Conservation (phyloP, 2,329 filamentous ascomycete species). For the Furcasterigmium furcatum region DNA sequence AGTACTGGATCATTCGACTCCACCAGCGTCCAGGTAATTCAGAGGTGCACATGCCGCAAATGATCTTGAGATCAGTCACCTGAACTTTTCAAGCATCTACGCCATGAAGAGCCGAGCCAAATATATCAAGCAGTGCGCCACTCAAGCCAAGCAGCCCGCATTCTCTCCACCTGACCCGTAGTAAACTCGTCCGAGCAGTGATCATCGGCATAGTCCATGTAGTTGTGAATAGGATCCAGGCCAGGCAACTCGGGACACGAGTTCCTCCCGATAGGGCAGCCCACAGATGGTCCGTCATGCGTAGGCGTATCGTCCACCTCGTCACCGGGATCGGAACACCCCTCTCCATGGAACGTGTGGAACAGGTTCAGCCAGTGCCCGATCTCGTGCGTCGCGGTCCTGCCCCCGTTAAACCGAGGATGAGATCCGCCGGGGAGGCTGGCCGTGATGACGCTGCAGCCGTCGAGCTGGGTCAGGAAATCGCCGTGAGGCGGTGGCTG, state of each 20-base stretch:
- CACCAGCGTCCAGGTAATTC: too few species aligned
- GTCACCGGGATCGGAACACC: constrained; percentile 32
- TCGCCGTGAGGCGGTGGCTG: too few species aligned
- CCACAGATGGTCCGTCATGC: constrained; percentile 23
- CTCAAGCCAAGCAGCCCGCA: too few species aligned
- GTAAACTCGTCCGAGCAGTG: too few species aligned
- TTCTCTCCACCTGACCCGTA: too few species aligned
- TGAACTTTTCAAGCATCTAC: too few species aligned
- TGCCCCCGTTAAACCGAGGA: constrained; percentile 29
- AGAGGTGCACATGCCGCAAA: too few species aligned
- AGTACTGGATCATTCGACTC: too few species aligned
- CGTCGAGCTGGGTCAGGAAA: too few species aligned
- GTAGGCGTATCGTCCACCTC: constrained; percentile 36
- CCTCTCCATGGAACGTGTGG: constrained; percentile 43
- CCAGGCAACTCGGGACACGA: constrained; percentile 26
- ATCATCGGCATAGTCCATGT: constrained; percentile 40
- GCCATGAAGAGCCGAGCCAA: too few species aligned
- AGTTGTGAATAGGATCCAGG: constrained; percentile 33
- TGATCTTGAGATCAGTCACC: too few species aligned
- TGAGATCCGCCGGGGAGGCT: constrained; percentile 18
- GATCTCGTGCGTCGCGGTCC: constrained; percentile 36
- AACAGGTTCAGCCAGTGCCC: constrained; percentile 49
- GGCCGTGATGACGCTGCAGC: background rate
- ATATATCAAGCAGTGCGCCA: too few species aligned
- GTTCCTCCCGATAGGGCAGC: constrained; percentile 34